These are phyloP conservation scores for Lachnellula cervina DNA, from an alignment of 2,329 filamentous ascomycete genomes.

Conservation along the genomic window DNA sequence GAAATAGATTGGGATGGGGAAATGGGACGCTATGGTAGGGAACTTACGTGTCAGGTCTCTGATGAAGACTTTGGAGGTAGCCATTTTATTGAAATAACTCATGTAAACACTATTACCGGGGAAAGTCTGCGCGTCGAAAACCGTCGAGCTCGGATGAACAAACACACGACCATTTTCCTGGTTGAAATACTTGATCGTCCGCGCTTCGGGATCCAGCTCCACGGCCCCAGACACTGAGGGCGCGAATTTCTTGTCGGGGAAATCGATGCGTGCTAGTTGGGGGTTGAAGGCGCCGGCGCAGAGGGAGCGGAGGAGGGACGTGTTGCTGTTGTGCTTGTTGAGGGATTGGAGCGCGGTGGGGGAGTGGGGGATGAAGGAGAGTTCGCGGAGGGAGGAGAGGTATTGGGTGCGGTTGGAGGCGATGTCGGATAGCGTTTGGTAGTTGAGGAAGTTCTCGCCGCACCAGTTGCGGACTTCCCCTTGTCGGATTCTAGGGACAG, in stretches of 20 bases:
- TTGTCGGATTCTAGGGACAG: conserved; percentile 40
- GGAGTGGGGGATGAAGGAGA: conserved; percentile 62
- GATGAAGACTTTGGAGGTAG: conserved; percentile 87
- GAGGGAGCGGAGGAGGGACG: conserved; percentile 30
- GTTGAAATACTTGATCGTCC: conserved; percentile 88
- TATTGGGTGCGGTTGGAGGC: conserved; percentile 82
- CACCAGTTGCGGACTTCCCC: conserved; percentile 72
- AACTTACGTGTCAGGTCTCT: conserved; percentile 80
- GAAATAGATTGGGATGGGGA: not conserved
- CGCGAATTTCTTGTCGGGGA: conserved; percentile 94
- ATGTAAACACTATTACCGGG: conserved; percentile 71
- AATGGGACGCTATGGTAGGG: no score
- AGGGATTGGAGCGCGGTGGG: conserved; percentile 31
- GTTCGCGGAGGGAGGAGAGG: conserved; percentile 77
- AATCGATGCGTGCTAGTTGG: conserved; percentile 85
- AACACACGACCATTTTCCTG: conserved; percentile 84
- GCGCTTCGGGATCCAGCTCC: conserved; percentile 86
- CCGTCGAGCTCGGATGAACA: conserved; percentile 80
- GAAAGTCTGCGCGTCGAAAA: conserved; percentile 80
- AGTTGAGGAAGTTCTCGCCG: conserved; percentile 77
- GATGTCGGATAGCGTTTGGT: conserved; percentile 82
- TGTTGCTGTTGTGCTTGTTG: conserved; percentile 45
- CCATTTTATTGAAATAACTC: conserved; percentile 87
- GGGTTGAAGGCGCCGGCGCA: conserved; percentile 55
- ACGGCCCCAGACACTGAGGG: conserved; percentile 83